Percentiles rank a stretch among this genome's conserved stretches.
Evolutionary conservation across 148 eudicot genomes (phyloP).

Genomic region (Rhododendron kiyosumense): DNA sequence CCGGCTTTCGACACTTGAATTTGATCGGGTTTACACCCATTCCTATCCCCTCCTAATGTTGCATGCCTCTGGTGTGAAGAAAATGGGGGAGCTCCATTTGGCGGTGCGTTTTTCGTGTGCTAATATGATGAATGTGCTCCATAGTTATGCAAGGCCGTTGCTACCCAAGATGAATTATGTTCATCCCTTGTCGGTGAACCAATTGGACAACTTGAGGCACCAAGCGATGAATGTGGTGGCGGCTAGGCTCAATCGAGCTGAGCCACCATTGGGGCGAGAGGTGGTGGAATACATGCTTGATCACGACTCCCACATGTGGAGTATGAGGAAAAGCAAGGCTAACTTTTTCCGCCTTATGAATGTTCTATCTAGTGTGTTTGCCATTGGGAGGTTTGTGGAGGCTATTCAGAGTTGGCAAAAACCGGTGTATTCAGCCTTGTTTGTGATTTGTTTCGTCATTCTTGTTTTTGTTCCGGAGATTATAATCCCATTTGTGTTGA

Average conservation of each 20-base stretch:
- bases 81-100: slow-evolving; percentile 89
- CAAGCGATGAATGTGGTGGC: slow-evolving; percentile 80
- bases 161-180: slow-evolving; percentile 88
- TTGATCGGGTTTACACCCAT: slow-evolving; percentile 81
- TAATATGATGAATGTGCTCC: slow-evolving; percentile 67
- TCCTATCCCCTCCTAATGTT: slow-evolving; percentile 77
- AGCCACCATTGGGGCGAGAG: slow-evolving; percentile 80
- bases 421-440: slow-evolving; percentile 55
- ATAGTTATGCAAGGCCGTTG: slow-evolving; percentile 63
- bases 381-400: slow-evolving; percentile 39
- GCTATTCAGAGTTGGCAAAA: slow-evolving; percentile 50
- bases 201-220: slow-evolving; percentile 68
- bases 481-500: slow-evolving; percentile 47
- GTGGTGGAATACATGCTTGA: slow-evolving; percentile 98
- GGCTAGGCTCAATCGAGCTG: slow-evolving; percentile 57
- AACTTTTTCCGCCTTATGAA: slow-evolving; percentile 72
- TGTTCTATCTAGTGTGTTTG: slow-evolving; percentile 44
- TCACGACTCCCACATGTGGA: slow-evolving; percentile 92
- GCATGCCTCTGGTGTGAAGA: slow-evolving; percentile 90
- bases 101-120: slow-evolving; percentile 82
- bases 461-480: slow-evolving; percentile 62
- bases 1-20: slow-evolving; percentile 70
- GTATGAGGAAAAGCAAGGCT: slow-evolving; percentile 94
- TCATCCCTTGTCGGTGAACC: slow-evolving; percentile 70
- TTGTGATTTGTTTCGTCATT: slow-evolving; percentile 30